Conservation (phyloP, 176 grass and related monocot genomes). For the Cenchrus fungigraminus region DNA sequence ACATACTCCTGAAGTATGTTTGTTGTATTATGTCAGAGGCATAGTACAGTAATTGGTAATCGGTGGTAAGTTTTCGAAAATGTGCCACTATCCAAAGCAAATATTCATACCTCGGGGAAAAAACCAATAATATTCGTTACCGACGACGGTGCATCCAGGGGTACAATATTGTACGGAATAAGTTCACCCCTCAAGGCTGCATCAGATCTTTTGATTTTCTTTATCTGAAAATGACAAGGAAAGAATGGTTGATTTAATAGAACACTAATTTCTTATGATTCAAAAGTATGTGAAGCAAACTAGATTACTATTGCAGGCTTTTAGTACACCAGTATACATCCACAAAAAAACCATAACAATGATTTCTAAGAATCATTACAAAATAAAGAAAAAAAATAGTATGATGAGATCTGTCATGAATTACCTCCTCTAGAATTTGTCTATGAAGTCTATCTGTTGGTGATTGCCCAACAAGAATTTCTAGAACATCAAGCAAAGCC, state of each 20-base stretch:
- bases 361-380: not conserved
- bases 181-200: constrained; percentile 80
- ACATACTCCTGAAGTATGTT: not conserved
- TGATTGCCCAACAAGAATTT: constrained; percentile 66
- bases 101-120: constrained; percentile 76
- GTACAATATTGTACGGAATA: constrained; percentile 90
- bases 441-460: constrained; percentile 64
- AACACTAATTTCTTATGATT: not conserved
- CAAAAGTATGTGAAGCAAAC: constrained; percentile 23
- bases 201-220: constrained; percentile 78
- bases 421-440: constrained; percentile 91
- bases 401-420: not conserved
- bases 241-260: constrained; percentile 6
- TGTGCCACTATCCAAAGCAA: not conserved
- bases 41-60: not conserved
- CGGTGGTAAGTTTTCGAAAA: not conserved
- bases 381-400: not conserved
- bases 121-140: constrained; percentile 80
- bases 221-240: constrained; percentile 58
- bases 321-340: constrained; percentile 13
- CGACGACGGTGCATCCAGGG: constrained; percentile 80
- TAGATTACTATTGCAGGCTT: not conserved
- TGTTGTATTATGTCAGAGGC: not conserved
- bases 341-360: not conserved
- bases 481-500: constrained; percentile 87